phyloP scores from a whole-genome alignment of 306 rosid species.

The peach (Prunus persica) region Prunus_persica_NCBIv2 NC_034009.1:23434501-23435000 shows the following conservation, averaged over 20 bases:
- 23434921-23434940: conserved; percentile 75
- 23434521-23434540: conserved; percentile 29
- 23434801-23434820: background rate
- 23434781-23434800: background rate
- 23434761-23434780: background rate
- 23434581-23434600: conserved; percentile 22
- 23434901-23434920: conserved; percentile 46
- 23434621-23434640: background rate
- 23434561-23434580: conserved; percentile 41
- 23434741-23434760: background rate
- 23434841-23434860: conserved; percentile 58
- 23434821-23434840: conserved; percentile 5
- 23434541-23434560: conserved; percentile 26
- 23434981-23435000: conserved; percentile 45
- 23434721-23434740: background rate
- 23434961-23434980: conserved; percentile 39
- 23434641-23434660: background rate
- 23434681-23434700: background rate
- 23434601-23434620: background rate
- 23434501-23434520: conserved; percentile 28
- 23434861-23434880: conserved; percentile 34
- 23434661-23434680: background rate
- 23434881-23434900: conserved; percentile 35
- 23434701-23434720: background rate
- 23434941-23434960: conserved; percentile 39